phyloP scores from a whole-genome alignment of 495 filamentous ascomycete species.

The Trichoderma orchidacearum region DNA sequence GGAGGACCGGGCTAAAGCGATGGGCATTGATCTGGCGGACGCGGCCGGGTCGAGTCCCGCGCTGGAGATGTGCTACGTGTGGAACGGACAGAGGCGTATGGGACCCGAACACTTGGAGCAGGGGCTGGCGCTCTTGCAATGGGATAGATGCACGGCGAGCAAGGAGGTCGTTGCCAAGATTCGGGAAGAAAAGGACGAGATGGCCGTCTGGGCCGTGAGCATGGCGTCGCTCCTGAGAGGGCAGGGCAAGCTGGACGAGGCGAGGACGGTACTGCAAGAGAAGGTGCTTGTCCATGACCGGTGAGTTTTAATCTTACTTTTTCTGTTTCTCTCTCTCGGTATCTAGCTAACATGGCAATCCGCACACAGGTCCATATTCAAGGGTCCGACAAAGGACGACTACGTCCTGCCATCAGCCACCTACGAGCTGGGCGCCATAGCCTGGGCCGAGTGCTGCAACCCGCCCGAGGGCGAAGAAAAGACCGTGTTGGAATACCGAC shows the following conservation, averaged over 20 bases:
- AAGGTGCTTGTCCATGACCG: slow-evolving; percentile 49
- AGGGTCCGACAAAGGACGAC: slow-evolving; percentile 61
- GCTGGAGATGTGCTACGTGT: slow-evolving; percentile 94
- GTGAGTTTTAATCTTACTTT: slow-evolving; percentile 16
- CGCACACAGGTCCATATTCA: slow-evolving; percentile 42
- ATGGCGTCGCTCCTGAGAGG: slow-evolving; percentile 54
- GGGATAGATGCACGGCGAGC: slow-evolving; percentile 42
- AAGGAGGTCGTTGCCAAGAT: slow-evolving; percentile 44
- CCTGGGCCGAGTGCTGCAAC: slow-evolving; percentile 52
- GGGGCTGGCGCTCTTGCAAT: slow-evolving; percentile 49
- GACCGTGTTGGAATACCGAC: slow-evolving; percentile 21
- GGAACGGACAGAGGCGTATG: slow-evolving; percentile 78
- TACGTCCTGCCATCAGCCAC: slow-evolving; percentile 70
- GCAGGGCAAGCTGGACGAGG: slow-evolving; percentile 44
- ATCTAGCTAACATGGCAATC: not conserved
- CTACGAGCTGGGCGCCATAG: slow-evolving; percentile 77
- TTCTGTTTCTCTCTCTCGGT: not conserved
- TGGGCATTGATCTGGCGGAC: slow-evolving; percentile 59
- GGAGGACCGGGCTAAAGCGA: slow-evolving; percentile 62
- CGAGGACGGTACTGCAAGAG: slow-evolving; percentile 45
- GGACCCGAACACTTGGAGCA: slow-evolving; percentile 44
- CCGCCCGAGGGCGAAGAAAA: slow-evolving; percentile 3
- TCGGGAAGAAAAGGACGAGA: slow-evolving; percentile 63
- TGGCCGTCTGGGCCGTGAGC: slow-evolving; percentile 51
- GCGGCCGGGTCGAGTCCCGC: slow-evolving; percentile 72